Evolutionary conservation across 805 yeast species (phyloP).

Genomic region (Wickerhamiella galacta): DNA sequence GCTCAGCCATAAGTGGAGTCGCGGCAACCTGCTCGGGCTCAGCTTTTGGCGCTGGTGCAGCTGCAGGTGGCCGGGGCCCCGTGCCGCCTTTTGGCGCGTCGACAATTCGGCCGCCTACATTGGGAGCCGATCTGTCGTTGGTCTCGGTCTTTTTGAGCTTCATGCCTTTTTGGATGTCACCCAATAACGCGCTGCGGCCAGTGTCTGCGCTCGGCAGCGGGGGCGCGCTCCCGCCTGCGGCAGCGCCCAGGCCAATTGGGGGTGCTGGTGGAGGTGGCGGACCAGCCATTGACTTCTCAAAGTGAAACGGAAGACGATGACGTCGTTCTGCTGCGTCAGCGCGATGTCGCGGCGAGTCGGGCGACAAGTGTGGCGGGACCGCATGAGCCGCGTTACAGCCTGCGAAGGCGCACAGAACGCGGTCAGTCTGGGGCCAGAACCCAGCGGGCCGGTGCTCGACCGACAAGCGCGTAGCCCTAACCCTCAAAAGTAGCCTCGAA

Average conservation of each 20-base stretch:
- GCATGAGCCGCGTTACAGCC: too few relatives aligned
- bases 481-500: too few relatives aligned
- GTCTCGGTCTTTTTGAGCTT: conserved; percentile 45
- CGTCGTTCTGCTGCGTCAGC: too few relatives aligned
- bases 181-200: conserved; percentile 34
- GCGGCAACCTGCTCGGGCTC: conserved; percentile 9
- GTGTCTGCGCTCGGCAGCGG: conserved; percentile 18
- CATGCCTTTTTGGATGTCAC: conserved; percentile 66
- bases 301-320: too few relatives aligned
- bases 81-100: conserved; percentile 12
- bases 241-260: conserved; percentile 17
- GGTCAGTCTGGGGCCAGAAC: too few relatives aligned
- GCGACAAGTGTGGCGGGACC: too few relatives aligned
- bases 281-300: conserved; percentile 16
- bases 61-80: conserved; percentile 7
- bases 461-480: too few relatives aligned
- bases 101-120: conserved; percentile 25
- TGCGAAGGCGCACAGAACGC: too few relatives aligned
- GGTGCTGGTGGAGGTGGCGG: conserved; percentile 23
- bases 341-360: too few relatives aligned
- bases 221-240: conserved; percentile 15
- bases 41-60: background rate
- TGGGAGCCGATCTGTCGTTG: conserved; percentile 49
- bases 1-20: conserved; percentile 12
- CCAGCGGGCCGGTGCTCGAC: too few relatives aligned